Percentiles rank a stretch among this genome's conserved stretches.
phyloP scores from a whole-genome alignment of 225 moss, liverwort and hornwort genomes.

The Marchantia polymorpha region DNA sequence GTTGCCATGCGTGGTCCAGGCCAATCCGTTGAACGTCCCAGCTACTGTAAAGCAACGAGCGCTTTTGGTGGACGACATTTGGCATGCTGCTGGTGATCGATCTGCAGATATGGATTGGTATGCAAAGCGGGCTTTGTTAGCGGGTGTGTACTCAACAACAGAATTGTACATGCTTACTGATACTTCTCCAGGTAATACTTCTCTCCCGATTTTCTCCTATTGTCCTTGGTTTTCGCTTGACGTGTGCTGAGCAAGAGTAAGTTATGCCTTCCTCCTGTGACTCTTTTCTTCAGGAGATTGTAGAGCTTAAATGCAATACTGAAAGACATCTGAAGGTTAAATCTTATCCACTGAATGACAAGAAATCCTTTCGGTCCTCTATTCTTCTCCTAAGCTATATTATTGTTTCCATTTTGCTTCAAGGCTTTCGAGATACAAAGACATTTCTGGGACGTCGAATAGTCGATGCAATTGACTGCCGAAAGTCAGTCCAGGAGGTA shows the following conservation, averaged over 20 bases:
- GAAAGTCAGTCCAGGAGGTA: conserved; percentile 92
- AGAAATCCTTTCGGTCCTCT: not conserved
- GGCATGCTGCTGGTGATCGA: conserved; percentile 92
- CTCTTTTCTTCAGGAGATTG: not conserved
- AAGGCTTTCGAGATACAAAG: conserved; percentile 57
- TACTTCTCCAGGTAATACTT: conserved; percentile 68
- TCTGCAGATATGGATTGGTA: conserved; percentile 97
- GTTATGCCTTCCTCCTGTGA: not conserved
- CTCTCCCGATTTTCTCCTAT: not conserved
- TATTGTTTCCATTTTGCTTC: not conserved
- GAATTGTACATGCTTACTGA: conserved; percentile 95
- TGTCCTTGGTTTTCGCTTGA: not conserved
- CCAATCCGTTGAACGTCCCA: conserved; percentile 72
- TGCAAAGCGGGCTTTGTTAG: conserved; percentile 78
- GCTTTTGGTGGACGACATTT: conserved; percentile 80
- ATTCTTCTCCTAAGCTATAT: no score
- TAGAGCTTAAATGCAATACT: not conserved
- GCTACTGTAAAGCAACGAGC: conserved; percentile 80
- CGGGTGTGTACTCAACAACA: conserved; percentile 70
- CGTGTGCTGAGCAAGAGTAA: not conserved
- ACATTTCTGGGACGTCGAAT: conserved; percentile 74
- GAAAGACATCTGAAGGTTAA: not conserved
- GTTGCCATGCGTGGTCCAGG: conserved; percentile 36
- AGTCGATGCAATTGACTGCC: conserved; percentile 70
- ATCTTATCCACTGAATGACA: not conserved